These are phyloP conservation scores for Pelargonium hybrid DNA, from an alignment of 441 rosid species.

Conservation along the genomic window DNA sequence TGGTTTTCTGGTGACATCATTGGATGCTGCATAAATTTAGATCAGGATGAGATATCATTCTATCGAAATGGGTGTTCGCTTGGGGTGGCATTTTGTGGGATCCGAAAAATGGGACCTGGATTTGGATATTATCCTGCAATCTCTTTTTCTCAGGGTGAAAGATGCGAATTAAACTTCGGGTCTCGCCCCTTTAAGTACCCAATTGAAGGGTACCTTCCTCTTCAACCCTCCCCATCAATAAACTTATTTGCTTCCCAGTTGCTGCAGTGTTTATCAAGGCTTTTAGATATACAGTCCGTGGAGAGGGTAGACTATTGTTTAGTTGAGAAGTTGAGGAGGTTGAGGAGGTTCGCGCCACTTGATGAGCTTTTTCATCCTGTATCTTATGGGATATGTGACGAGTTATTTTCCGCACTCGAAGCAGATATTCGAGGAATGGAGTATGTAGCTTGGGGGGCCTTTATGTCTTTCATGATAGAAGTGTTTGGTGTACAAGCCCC, in stretches of 20 bases:
- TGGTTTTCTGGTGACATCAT: conserved; percentile 94
- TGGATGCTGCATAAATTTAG: conserved; percentile 84
- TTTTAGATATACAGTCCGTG: conserved; percentile 39
- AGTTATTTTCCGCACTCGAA: conserved; percentile 52
- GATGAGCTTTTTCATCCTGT: conserved; percentile 71
- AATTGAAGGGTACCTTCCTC: conserved; percentile 54
- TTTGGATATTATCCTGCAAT: conserved; percentile 86
- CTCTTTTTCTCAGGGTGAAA: conserved; percentile 89
- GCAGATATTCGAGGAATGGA: conserved; percentile 44
- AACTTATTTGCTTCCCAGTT: conserved; percentile 40
- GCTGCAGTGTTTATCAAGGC: conserved; percentile 63
- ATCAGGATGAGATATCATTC: conserved; percentile 59
- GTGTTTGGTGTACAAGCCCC: conserved; percentile 60
- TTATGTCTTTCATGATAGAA: conserved; percentile 72
- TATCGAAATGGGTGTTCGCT: conserved; percentile 76
- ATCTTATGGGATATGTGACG: conserved; percentile 60
- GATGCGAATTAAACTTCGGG: conserved; percentile 83
- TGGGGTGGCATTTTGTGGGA: conserved; percentile 76
- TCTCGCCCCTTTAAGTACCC: conserved; percentile 72
- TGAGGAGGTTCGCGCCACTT: conserved; percentile 62
- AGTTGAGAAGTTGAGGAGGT: conserved; percentile 61
- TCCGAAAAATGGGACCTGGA: conserved; percentile 73
- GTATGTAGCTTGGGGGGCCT: conserved; percentile 69
- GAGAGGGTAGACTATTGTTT: conserved; percentile 51
- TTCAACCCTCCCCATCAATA: conserved; percentile 52